Evolutionary conservation across 2,329 filamentous ascomycete species (phyloP), one percentile per base, ranked within the genome.

Genomic region (Fusarium gaditjirri): DNA sequence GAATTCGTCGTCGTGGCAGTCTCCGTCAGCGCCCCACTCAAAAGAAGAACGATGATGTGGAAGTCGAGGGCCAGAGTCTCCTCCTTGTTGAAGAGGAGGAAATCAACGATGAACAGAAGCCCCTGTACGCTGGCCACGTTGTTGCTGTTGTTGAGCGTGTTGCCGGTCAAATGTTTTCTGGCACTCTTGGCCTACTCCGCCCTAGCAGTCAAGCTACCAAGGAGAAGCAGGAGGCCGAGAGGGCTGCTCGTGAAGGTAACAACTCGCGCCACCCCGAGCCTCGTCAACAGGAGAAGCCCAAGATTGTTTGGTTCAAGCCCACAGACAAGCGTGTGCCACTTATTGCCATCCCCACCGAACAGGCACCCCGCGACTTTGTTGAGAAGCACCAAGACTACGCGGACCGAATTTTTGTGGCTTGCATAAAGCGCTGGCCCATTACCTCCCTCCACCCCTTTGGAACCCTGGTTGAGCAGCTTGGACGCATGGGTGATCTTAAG

Each of bases 281-380:
- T 73, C 93, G 95, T 59, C 82, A 83, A 59, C 94, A 97, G 80
- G 96, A 99, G 73, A 98, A 98, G 84, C 96, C 96, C 71, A 99
- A 99, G 90, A 99, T 99, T 83, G 96, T 99, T 44, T 99, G 96
- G 96, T 99, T 99, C 86, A 99, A 99, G 87, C 96, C 96, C 65
- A 99, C 96, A 2, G 96, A 99, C 84, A 98, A 99, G 89, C 94
- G 96, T 79, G 96, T 99, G 52, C 96, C 96, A 54, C 87, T 99
- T 74, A 99, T 99, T 82, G 96, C 96, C 59, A 99, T 99, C 73
- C 96, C 96, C 3, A 99, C 96, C 6, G 96, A 99, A 82, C 96
- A 99, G 84, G 96, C 96, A 13, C 96, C 96, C 25, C 92, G 94
- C 39, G 96, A 98, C 83, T 99, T 99, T 78, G 96, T 99, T 33